Evolutionary conservation across 164 flowering plant species (phyloP).

Genomic region (Stephania cephalantha): DNA sequence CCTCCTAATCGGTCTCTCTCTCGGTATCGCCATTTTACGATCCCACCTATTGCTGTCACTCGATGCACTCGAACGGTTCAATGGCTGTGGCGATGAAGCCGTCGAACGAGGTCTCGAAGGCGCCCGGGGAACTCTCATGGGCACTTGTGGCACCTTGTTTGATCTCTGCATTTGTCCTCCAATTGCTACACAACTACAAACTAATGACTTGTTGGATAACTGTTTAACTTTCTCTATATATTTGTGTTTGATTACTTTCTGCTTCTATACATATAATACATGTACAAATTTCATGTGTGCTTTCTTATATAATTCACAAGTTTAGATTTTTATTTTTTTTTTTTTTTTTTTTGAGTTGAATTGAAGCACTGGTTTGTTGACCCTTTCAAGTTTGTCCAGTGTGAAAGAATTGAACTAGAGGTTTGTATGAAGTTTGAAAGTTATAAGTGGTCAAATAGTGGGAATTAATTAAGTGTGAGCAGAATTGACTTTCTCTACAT

Average conservation of each 20-base stretch:
- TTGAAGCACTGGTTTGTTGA: not conserved
- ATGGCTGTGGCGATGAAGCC: not conserved
- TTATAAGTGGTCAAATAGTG: too few relatives aligned
- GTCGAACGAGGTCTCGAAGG: not conserved
- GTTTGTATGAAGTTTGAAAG: too few relatives aligned
- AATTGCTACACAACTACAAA: not conserved
- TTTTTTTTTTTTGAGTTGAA: too few relatives aligned
- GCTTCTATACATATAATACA: not conserved
- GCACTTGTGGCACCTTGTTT: conserved; percentile 3
- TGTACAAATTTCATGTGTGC: not conserved
- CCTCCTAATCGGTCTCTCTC: not conserved
- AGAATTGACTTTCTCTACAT: too few relatives aligned
- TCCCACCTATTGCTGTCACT: not conserved
- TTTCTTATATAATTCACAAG: not conserved
- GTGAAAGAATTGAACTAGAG: not conserved
- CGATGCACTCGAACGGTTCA: not conserved
- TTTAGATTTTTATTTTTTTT: not conserved
- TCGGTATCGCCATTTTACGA: not conserved
- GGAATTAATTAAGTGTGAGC: too few relatives aligned
- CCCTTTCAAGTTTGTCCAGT: not conserved
- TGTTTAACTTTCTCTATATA: not conserved
- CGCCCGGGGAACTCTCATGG: not conserved
- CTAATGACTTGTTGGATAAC: not conserved
- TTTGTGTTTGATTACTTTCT: not conserved
- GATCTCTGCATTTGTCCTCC: conserved; percentile 5